Evolutionary conservation across 176 grass and related monocot species (phyloP), one percentile per base, ranked within the genome.

Genomic region (Saccharum spontaneum): DNA sequence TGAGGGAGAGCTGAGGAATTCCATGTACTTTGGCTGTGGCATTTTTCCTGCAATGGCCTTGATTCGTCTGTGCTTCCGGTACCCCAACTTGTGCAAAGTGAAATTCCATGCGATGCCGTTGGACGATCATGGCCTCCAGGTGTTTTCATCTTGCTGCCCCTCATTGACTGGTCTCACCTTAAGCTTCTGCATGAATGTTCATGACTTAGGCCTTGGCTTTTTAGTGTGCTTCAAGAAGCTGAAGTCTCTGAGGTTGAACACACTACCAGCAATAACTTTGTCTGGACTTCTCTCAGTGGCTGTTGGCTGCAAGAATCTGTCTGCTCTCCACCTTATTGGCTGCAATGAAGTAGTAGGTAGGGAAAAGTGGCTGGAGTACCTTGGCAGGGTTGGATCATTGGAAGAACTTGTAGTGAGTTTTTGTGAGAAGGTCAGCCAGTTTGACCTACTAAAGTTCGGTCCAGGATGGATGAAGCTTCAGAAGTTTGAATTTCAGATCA

Each of bases 301-400:
- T 76, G 80, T 79, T 13, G 91, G 87, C 66, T 90, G 91, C 67
- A 92, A 87, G 82, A 90, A 59, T 67, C 73, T 92, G 18, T 90
- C 84, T 43, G 46, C 68, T 7, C 65, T 90, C 66, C 84, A 81
- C 48, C 85, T 92, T 72, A 87, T 90, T 14, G 54, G 71, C 10
- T 92, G 91, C 71, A 82, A 87, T 54, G 72, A 72, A 18, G 84
- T 89, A 20, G 84, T 90, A 48, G 77, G 52, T 36, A 82, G 91
- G 22, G 71, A 67, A 17, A 76, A 85, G 84, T 93, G 91, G 87
- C 62, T 90, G 6, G 84, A 84, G 45, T 90, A 82, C 67, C 82
- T 93, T 13, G 91, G 80, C n/a, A 78, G 64, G 67, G 3, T 69
- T 75, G 91, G 91, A 36, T 79, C 78, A 23, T 77, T 90, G 36